Percentiles rank a stretch among this genome's conserved stretches.
Conservation (phyloP, 2,329 filamentous ascomycete genomes). For the Zalaria obscura region DNA sequence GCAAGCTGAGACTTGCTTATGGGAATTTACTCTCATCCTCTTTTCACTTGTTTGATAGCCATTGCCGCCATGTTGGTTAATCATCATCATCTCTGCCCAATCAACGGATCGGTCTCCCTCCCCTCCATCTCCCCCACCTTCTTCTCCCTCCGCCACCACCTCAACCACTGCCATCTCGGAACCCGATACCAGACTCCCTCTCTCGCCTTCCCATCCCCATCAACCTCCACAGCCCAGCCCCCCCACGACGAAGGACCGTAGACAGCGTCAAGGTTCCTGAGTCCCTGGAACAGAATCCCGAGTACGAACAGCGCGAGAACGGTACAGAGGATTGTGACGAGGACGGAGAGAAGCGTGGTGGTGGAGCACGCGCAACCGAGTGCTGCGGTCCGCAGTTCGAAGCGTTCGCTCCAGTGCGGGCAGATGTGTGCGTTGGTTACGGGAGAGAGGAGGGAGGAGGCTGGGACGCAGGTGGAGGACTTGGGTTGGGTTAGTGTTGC, state of each 20-base stretch:
- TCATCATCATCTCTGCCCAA: too few relatives aligned
- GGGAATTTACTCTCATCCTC: too few relatives aligned
- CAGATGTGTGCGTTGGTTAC: conserved; percentile 18
- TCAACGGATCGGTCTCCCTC: too few relatives aligned
- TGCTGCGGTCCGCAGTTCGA: conserved; percentile 28
- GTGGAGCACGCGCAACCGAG: conserved; percentile 33
- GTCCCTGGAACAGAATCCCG: conserved; percentile 12
- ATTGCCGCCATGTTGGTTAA: too few relatives aligned
- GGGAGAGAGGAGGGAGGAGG: conserved; percentile 25
- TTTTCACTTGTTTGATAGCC: too few relatives aligned
- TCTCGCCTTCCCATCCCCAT: conserved; percentile 11
- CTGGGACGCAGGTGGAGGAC: conserved; percentile 28
- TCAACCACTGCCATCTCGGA: too few relatives aligned
- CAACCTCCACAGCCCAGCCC: conserved; percentile 15
- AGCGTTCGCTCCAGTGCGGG: conserved; percentile 26
- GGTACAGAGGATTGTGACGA: conserved; percentile 28
- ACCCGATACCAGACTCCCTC: conserved; percentile 2
- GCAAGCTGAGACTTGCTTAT: too few relatives aligned
- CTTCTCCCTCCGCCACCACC: too few relatives aligned
- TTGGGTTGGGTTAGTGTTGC: conserved; percentile 6
- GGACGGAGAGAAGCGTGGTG: conserved; percentile 27
- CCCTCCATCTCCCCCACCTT: too few relatives aligned
- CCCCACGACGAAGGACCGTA: conserved; percentile 13
- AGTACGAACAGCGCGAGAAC: conserved; percentile 23
- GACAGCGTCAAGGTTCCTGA: conserved; percentile 11